phyloP scores from a whole-genome alignment of 2,329 filamentous ascomycete genomes.

The Colletotrichum plurivorum region DNA sequence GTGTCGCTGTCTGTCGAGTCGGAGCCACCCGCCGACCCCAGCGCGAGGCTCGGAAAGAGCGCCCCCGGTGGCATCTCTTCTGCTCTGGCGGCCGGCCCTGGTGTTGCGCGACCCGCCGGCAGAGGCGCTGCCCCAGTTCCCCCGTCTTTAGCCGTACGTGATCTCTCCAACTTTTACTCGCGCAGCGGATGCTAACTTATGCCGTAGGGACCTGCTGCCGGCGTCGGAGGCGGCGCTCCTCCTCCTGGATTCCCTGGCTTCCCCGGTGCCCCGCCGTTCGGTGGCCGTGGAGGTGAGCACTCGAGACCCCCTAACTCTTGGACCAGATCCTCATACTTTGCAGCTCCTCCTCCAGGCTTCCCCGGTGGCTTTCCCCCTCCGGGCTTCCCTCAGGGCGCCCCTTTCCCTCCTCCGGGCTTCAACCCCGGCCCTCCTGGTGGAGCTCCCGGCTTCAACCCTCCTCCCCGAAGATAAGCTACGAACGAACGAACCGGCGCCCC shows the following conservation, averaged over 20 bases:
- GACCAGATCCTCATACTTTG: conserved; percentile 50
- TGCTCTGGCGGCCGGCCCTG: conserved; percentile 85
- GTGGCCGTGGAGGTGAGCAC: conserved; percentile 69
- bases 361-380: conserved; percentile 63
- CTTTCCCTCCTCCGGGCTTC: conserved; percentile 67
- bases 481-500: conserved; percentile 40
- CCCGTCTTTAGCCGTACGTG: conserved; percentile 82
- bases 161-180: neutral
- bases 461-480: conserved; percentile 69
- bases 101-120: conserved; percentile 91
- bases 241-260: conserved; percentile 71
- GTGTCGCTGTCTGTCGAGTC: conserved; percentile 96
- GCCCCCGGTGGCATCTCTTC: conserved; percentile 78
- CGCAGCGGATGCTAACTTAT: neutral
- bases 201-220: conserved; percentile 81
- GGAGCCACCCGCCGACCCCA: conserved; percentile 93
- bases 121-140: conserved; percentile 76
- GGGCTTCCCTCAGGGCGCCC: conserved; percentile 54
- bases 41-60: conserved; percentile 86
- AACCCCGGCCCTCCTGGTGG: conserved; percentile 63
- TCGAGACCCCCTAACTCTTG: conserved; percentile 14
- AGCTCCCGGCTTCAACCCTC: conserved; percentile 82
- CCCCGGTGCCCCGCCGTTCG: conserved; percentile 64
- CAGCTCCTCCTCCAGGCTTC: conserved; percentile 66
- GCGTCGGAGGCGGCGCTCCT: conserved; percentile 81